Conservation (phyloP, 139 green algal genomes). For the Chlamydomonas incerta region DNA sequence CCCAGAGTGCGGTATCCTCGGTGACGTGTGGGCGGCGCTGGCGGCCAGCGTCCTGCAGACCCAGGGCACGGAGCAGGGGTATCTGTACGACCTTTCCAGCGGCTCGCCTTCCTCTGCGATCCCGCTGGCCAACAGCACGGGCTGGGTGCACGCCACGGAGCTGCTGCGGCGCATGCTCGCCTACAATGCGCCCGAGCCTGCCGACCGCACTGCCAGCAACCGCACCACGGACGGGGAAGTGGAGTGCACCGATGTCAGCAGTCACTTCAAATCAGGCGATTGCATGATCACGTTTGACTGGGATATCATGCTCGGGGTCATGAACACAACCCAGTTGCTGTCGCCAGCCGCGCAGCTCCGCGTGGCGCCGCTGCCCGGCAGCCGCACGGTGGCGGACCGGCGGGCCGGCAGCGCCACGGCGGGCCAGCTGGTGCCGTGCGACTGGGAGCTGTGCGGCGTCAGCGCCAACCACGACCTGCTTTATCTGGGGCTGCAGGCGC, state of each 20-base stretch:
- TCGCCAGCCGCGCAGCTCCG: not conserved
- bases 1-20: not conserved
- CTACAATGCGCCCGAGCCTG: constrained; percentile 21
- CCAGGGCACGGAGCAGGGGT: constrained; percentile 2
- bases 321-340: not conserved
- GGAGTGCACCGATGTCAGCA: not conserved
- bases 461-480: constrained; percentile 22
- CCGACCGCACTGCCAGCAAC: too few species aligned
- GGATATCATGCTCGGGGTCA: not conserved
- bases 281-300: constrained; percentile 20
- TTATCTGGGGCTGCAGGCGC: not conserved
- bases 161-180: not conserved
- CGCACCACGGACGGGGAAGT: too few species aligned
- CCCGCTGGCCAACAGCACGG: constrained; percentile 17
- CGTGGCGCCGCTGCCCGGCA: constrained; percentile 19
- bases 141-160: not conserved
- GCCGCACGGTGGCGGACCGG: not conserved
- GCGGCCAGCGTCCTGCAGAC: constrained; percentile 14
- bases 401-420: not conserved
- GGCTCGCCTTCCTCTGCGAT: not conserved
- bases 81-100: constrained; percentile 12
- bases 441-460: not conserved
- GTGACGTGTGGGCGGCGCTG: constrained; percentile 4
- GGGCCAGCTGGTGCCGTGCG: not conserved
- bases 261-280: not conserved